Evolutionary conservation across 1,284 basidiomycete genomes (phyloP).

Genomic region (Ceratorhiza oryzae-sativae): DNA sequence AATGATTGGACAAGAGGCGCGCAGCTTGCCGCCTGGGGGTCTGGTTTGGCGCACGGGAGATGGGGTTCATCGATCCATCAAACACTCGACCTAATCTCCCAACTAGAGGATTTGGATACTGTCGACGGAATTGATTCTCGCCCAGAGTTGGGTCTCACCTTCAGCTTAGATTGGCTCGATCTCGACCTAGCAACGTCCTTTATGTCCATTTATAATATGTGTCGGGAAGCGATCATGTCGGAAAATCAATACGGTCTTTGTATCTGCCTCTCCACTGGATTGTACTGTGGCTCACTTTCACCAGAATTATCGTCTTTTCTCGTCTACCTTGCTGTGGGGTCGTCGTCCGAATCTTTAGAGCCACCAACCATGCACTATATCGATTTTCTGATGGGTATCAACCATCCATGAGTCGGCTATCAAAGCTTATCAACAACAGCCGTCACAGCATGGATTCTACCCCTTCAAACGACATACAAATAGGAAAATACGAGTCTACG

Average conservation of each 20-base stretch:
- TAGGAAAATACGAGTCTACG: neutral
- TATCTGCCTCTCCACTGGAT: neutral
- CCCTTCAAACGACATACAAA: neutral
- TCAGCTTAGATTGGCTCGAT: neutral
- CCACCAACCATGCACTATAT: slow-evolving; percentile 15
- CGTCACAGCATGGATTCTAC: neutral
- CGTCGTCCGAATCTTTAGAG: neutral
- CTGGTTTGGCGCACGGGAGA: neutral
- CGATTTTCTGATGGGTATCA: neutral
- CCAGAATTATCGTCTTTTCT: neutral
- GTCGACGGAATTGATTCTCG: neutral
- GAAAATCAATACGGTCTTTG: neutral
- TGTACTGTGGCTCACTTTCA: neutral
- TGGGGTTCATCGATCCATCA: neutral
- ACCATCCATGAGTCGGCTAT: neutral
- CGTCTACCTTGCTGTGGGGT: neutral
- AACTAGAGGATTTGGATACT: neutral
- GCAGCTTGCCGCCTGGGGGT: neutral
- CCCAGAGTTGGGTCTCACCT: neutral
- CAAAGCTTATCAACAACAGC: neutral
- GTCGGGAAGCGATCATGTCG: neutral
- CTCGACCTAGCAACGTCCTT: neutral
- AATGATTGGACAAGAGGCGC: neutral
- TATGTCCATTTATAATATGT: slow-evolving; percentile 23
- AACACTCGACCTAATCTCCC: neutral